Evolutionary conservation across 2,329 filamentous ascomycete genomes (phyloP).

Genomic region (Trichoderma semiorbis): DNA sequence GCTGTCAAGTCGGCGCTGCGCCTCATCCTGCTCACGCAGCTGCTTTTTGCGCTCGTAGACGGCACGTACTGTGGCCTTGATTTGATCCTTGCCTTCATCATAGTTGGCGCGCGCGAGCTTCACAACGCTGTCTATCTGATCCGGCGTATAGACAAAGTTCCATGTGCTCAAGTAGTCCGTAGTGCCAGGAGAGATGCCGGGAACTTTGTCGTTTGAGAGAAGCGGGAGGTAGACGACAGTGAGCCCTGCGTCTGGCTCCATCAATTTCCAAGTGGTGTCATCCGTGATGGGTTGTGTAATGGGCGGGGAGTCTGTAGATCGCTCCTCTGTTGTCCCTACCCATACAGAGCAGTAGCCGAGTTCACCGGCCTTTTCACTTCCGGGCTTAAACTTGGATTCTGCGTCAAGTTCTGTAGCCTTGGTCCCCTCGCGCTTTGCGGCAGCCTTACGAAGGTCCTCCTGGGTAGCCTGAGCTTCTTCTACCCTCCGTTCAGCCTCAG

Average conservation of each 20-base stretch:
- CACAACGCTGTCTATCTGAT: slow-evolving; percentile 84
- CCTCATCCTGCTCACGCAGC: slow-evolving; percentile 54
- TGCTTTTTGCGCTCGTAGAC: slow-evolving; percentile 91
- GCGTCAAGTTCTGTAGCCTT: slow-evolving; percentile 27
- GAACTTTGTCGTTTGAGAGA: slow-evolving; percentile 74
- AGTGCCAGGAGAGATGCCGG: slow-evolving; percentile 76
- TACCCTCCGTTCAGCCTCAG: slow-evolving; percentile 62
- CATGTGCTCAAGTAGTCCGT: slow-evolving; percentile 91
- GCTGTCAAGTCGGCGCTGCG: slow-evolving; percentile 35
- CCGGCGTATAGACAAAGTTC: slow-evolving; percentile 95
- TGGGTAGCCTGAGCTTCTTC: slow-evolving; percentile 54
- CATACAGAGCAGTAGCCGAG: slow-evolving; percentile 92
- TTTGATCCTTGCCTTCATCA: slow-evolving; percentile 73
- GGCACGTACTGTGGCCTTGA: slow-evolving; percentile 73
- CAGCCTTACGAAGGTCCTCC: slow-evolving; percentile 27
- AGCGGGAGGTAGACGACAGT: slow-evolving; percentile 89
- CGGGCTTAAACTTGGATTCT: slow-evolving; percentile 39
- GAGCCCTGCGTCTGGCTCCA: slow-evolving; percentile 76
- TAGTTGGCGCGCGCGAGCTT: slow-evolving; percentile 83
- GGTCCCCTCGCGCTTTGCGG: slow-evolving; percentile 24
- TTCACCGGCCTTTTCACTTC: slow-evolving; percentile 51
- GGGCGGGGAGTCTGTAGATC: slow-evolving; percentile 52
- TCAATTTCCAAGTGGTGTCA: slow-evolving; percentile 61
- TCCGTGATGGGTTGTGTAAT: slow-evolving; percentile 55
- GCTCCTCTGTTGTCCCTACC: slow-evolving; percentile 82